Evolutionary conservation across 2,329 filamentous ascomycete species (phyloP).

Genomic region (Fusarium goolgardi): DNA sequence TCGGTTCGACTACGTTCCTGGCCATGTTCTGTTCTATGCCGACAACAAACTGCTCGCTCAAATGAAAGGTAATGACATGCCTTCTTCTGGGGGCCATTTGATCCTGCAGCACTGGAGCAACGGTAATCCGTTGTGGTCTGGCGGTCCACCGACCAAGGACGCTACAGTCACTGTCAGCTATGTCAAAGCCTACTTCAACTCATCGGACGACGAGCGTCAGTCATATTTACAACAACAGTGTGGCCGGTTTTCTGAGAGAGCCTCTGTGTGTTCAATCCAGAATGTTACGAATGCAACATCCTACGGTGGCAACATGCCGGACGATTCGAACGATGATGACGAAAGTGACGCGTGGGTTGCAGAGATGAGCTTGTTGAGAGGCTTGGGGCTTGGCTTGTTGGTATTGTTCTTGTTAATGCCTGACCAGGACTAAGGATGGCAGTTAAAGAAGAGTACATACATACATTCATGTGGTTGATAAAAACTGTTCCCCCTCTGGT

Average conservation of each 20-base stretch:
- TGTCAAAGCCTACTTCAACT: slow-evolving; percentile 85
- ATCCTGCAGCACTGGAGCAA: slow-evolving; percentile 84
- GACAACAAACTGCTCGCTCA: slow-evolving; percentile 68
- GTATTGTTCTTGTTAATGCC: not conserved
- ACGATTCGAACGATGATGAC: slow-evolving; percentile 1
- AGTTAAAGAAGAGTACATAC: not conserved
- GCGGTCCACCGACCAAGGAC: slow-evolving; percentile 73
- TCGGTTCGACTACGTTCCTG: slow-evolving; percentile 77
- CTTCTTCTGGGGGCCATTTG: slow-evolving; percentile 71
- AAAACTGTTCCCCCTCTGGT: not conserved
- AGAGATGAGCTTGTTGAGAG: not conserved
- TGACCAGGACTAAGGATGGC: not conserved
- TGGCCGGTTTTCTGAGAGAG: slow-evolving; percentile 7
- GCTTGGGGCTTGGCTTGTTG: not conserved
- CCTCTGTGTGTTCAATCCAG: slow-evolving; percentile 44
- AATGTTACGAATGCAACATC: slow-evolving; percentile 42
- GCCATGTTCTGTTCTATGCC: slow-evolving; percentile 74
- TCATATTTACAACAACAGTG: slow-evolving; percentile 27
- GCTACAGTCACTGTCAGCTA: slow-evolving; percentile 74
- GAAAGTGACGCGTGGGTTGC: not conserved
- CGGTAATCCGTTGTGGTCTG: slow-evolving; percentile 76
- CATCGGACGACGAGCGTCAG: slow-evolving; percentile 57
- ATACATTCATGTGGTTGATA: not conserved
- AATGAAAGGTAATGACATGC: slow-evolving; percentile 68
- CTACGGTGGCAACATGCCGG: slow-evolving; percentile 26